Percentiles rank a stretch among this genome's conserved stretches.
phyloP scores from a whole-genome alignment of 1,139 yeast genomes.

The Williopsis jadinii region DNA sequence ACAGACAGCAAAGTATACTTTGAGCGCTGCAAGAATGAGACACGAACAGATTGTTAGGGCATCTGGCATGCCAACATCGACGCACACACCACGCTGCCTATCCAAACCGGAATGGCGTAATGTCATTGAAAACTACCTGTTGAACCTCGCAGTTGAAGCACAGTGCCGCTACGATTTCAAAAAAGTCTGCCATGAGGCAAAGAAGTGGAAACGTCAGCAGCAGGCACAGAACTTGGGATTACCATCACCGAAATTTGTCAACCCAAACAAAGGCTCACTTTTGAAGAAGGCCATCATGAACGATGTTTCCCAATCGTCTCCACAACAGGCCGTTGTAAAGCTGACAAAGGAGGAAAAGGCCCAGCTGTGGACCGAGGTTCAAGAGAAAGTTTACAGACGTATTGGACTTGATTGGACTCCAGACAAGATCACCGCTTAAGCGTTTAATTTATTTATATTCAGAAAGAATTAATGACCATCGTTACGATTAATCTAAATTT shows the following conservation, averaged over 20 bases:
- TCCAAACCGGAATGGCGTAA: slow-evolving; percentile 59
- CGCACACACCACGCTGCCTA: slow-evolving; percentile 15
- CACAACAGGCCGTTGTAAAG: slow-evolving; percentile 3
- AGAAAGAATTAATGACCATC: background rate
- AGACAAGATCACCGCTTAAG: slow-evolving; percentile 27
- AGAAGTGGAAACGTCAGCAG: slow-evolving; percentile 27
- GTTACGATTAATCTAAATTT: background rate
- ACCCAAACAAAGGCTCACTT: slow-evolving; percentile 12
- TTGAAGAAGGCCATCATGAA: slow-evolving; percentile 26
- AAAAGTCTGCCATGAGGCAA: slow-evolving; percentile 36
- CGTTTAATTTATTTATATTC: background rate
- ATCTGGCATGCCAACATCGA: slow-evolving; percentile 15
- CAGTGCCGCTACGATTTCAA: slow-evolving; percentile 59
- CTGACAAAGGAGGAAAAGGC: slow-evolving; percentile 48
- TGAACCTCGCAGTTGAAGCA: slow-evolving; percentile 61
- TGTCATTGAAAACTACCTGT: slow-evolving; percentile 55
- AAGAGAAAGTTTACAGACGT: slow-evolving; percentile 45
- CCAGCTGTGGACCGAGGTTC: slow-evolving; percentile 53
- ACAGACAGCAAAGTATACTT: slow-evolving; percentile 54
- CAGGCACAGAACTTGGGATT: background rate
- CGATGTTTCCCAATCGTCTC: slow-evolving; percentile 11
- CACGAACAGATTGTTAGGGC: slow-evolving; percentile 29
- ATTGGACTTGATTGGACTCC: slow-evolving; percentile 56
- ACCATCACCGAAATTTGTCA: slow-evolving; percentile 1
- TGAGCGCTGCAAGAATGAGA: slow-evolving; percentile 46